These are phyloP conservation scores for Fusarium nanum DNA, from an alignment of 2,329 filamentous ascomycete species.

Conservation along the genomic window DNA sequence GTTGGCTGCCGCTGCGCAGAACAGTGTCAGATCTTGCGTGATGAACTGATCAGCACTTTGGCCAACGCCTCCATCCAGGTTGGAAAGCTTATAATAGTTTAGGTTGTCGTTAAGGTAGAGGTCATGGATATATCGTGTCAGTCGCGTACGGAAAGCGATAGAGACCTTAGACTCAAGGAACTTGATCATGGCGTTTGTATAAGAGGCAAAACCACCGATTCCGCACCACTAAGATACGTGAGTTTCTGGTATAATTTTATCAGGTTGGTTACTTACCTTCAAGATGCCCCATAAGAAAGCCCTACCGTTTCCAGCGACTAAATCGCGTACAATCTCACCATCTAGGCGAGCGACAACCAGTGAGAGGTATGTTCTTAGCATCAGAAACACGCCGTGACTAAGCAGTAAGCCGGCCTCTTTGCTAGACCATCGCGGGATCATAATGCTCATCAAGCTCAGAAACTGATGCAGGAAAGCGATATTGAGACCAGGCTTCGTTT, in stretches of 20 bases:
- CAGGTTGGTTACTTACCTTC: constrained; percentile 65
- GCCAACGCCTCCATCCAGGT: constrained; percentile 91
- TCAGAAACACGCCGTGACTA: constrained; percentile 88
- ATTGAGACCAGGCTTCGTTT: constrained; percentile 94
- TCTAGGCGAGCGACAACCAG: constrained; percentile 92
- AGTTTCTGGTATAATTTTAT: not conserved
- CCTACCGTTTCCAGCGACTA: constrained; percentile 94
- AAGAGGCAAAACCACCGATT: constrained; percentile 91
- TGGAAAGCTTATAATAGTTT: constrained; percentile 95
- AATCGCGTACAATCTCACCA: constrained; percentile 93
- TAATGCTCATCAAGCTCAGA: constrained; percentile 93
- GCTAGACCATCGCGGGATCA: constrained; percentile 94
- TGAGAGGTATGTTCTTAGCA: constrained; percentile 93
- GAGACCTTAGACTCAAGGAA: constrained; percentile 98
- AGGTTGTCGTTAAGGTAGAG: constrained; percentile 94
- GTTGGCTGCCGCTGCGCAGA: constrained; percentile 91
- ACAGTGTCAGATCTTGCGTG: constrained; percentile 94
- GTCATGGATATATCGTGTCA: constrained; percentile 97
- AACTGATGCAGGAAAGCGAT: constrained; percentile 97
- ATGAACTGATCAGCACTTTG: constrained; percentile 97
- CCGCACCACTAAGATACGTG: constrained; percentile 77
- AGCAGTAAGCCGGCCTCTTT: constrained; percentile 93
- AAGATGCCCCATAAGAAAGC: constrained; percentile 87
- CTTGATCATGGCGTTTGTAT: constrained; percentile 99
- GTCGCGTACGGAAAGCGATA: constrained; percentile 93